Base-by-base conservation (phyloP, 208 protist genomes). In the Herpetomonas tarakana region DNA sequence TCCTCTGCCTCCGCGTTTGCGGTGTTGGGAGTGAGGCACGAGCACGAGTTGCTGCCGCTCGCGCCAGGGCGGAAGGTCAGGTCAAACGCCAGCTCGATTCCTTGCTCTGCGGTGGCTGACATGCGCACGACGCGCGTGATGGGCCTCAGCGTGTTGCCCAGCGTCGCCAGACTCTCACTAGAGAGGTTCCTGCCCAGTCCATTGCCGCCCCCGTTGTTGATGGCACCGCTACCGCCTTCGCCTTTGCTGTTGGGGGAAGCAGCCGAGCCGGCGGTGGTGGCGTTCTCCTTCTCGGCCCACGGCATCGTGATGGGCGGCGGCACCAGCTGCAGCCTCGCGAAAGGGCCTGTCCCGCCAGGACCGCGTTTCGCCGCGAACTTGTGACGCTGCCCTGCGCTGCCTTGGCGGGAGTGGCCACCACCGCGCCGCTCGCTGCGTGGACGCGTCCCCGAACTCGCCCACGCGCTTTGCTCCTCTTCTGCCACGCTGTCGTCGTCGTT, bases 81-180 rank as follows among this genome's bases (percentile, higher is more conserved):
- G 53, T 58, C 53, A 45, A 58, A 22, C 3, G 35, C 21, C 6
- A 58, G 38, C 12, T 16, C 53, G 21, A 58, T 28, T 3, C 41
- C 53, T 18, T 58, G 12, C 31, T 58, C 35, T 22, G 44, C 53
- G 21, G 29, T 49, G 9, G 41, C n/a, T 3, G 53, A 24, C 25
- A 58, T 41, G 52, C 52, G 52, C 18, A 56, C 9, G 29, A 56
- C 30, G 29, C 35, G 35, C 35, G 35, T 41, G 35, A 41, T 14
- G 35, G 35, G 6, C 9, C 35, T 6, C n/a, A n/a, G n/a, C n/a
- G n/a, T n/a, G n/a, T n/a, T n/a, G n/a, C n/a, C n/a, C n/a, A n/a
- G n/a, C n/a, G n/a, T n/a, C n/a, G n/a, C n/a, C n/a, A n/a, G n/a
- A n/a, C n/a, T n/a, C n/a, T n/a, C n/a, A 14, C 35, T 41, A 6